phyloP scores from a whole-genome alignment of 768 basidiomycete species.

The Russula foetens region DNA sequence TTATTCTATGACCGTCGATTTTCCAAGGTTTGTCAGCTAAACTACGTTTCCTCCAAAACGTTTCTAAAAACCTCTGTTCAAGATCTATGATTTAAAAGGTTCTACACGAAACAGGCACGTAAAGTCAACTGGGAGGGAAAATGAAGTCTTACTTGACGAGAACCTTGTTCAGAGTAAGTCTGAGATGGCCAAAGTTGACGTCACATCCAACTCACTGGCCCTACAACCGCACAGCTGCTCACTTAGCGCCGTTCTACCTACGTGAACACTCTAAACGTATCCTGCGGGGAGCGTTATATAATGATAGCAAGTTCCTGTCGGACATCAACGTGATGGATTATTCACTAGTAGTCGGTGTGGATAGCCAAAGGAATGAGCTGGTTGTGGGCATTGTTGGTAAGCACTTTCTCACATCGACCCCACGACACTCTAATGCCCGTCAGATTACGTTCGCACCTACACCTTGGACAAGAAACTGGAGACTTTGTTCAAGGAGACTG shows the following conservation, averaged over 20 bases:
- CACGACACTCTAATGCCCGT: neutral
- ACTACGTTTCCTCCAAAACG: neutral
- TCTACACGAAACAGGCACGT: slow-evolving; percentile 92
- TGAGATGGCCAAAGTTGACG: neutral
- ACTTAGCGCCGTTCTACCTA: slow-evolving; percentile 84
- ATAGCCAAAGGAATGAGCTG: slow-evolving; percentile 79
- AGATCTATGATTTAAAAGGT: slow-evolving; percentile 98
- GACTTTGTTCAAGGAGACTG: slow-evolving; percentile 95
- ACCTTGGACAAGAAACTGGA: slow-evolving; percentile 99
- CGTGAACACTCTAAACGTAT: slow-evolving; percentile 96
- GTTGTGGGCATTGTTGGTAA: slow-evolving; percentile 93
- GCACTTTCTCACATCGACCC: slow-evolving; percentile 27
- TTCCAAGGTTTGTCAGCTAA: slow-evolving; percentile 50
- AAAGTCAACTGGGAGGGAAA: slow-evolving; percentile 79
- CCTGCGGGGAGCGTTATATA: slow-evolving; percentile 81
- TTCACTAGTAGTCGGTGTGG: slow-evolving; percentile 93
- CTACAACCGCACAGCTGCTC: slow-evolving; percentile 48
- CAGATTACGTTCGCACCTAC: slow-evolving; percentile 92
- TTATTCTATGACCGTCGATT: slow-evolving; percentile 90
- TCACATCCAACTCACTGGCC: neutral
- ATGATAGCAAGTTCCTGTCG: slow-evolving; percentile 91
- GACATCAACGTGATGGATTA: slow-evolving; percentile 98
- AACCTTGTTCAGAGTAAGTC: slow-evolving; percentile 83
- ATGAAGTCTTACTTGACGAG: slow-evolving; percentile 93
- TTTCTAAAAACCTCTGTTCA: neutral